Percentiles rank a stretch among this genome's conserved stretches.
Evolutionary conservation across 169 alveolate genomes (phyloP).

Genomic region (Toxoplasma gondii): DNA sequence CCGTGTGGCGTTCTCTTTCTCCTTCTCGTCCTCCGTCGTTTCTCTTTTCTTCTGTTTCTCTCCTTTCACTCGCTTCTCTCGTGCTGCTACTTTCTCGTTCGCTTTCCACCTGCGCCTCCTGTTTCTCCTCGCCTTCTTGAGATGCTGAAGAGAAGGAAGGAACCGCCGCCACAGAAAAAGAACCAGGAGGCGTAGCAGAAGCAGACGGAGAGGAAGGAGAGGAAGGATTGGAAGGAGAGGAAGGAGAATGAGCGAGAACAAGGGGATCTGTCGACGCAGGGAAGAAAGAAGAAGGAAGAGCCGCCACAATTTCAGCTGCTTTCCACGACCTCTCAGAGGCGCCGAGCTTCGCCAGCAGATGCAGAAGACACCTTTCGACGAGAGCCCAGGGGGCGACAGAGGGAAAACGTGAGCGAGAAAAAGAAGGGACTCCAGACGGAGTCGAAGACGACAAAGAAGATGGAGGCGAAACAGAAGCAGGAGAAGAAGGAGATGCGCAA

Average conservation of each 20-base stretch:
- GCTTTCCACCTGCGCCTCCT: constrained; percentile 43
- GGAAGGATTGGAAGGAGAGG: not conserved
- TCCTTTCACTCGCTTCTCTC: not conserved
- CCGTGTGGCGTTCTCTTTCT: not conserved
- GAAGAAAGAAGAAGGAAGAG: not conserved
- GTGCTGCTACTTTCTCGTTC: not conserved
- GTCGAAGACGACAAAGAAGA: not conserved
- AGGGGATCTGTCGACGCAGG: not conserved
- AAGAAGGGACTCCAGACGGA: not conserved
- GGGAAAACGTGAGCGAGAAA: not conserved
- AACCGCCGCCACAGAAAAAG: not conserved
- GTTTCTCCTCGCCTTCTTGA: constrained; percentile 37
- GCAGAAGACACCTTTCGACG: not conserved
- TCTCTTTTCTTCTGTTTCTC: not conserved
- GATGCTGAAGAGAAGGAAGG: not conserved
- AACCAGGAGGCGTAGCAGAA: not conserved
- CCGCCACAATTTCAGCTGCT: not conserved
- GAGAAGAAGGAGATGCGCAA: not conserved
- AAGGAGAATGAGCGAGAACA: not conserved
- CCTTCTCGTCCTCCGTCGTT: not conserved
- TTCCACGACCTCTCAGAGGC: not conserved
- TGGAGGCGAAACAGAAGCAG: not conserved
- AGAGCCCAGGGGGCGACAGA: not conserved
- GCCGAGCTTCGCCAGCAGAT: not conserved
- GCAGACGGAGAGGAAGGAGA: not conserved